A percentile compares a stretch with the other conserved stretches of the same genome.
These are phyloP conservation scores for Oryza coarctata DNA, from an alignment of 176 grass and related monocot species.

Conservation along the genomic window DNA sequence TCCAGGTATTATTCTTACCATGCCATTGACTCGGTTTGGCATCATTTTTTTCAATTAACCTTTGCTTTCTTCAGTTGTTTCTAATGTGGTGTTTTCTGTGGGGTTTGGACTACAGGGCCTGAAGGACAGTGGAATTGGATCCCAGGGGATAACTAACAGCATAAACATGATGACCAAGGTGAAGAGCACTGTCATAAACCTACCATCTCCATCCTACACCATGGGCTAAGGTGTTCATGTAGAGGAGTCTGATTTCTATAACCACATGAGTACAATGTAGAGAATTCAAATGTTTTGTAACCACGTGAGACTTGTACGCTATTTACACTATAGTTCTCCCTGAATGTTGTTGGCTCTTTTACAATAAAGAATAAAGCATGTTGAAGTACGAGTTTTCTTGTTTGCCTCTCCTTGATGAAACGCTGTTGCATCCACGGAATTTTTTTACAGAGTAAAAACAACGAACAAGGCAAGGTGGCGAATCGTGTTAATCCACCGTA, in stretches of 20 bases:
- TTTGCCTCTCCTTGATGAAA: background rate
- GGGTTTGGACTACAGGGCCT: slow-evolving; percentile 59
- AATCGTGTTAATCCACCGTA: background rate
- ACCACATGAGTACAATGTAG: slow-evolving; percentile 22
- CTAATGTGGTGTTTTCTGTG: background rate
- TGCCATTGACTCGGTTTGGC: background rate
- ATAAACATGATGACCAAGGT: slow-evolving; percentile 99
- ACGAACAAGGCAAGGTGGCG: background rate
- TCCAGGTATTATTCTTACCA: slow-evolving; percentile 52
- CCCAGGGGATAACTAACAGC: slow-evolving; percentile 96
- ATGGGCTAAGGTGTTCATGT: slow-evolving; percentile 66
- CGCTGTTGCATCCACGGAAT: background rate
- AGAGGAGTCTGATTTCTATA: slow-evolving; percentile 9
- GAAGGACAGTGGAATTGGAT: slow-evolving; percentile 97
- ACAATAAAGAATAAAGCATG: slow-evolving; percentile 29
- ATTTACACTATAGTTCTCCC: slow-evolving; percentile 8
- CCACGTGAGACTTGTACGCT: slow-evolving; percentile 16
- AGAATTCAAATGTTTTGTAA: slow-evolving; percentile 41
- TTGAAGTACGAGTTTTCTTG: background rate
- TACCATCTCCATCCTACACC: slow-evolving; percentile 84
- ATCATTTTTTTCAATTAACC: background rate
- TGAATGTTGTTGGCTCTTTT: slow-evolving; percentile 32
- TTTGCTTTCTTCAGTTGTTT: background rate
- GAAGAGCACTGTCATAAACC: slow-evolving; percentile 96
- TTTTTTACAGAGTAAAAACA: background rate